Evolutionary conservation across 495 filamentous ascomycete species (phyloP), one percentile per base, ranked within the genome.

Genomic region (Neurospora intermedia): DNA sequence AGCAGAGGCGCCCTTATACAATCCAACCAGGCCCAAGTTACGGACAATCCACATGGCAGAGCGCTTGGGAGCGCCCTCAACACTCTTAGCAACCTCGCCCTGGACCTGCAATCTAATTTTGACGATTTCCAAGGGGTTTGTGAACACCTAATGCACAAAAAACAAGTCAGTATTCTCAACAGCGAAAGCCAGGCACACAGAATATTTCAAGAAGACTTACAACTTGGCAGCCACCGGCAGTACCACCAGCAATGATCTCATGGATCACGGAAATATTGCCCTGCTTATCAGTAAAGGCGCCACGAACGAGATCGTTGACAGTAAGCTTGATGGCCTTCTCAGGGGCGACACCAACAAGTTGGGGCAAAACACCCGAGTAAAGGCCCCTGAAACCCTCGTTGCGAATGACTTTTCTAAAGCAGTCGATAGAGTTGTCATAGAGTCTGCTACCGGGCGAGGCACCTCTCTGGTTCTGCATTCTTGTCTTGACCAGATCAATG

Each of bases 321-420:
- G 96, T 98, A 40, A 99, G 89, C 83, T 99, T 99, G 84, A 99
- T 99, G 70, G 96, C 96, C 85, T 99, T 99, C 82, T 99, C 96
- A 15, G 96, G 96, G 23, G 96, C 96, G 66, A 99, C 96, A 81
- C 96, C 96, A 48, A 99, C 93, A 66, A 99, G 87, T 83, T 99
- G 96, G 40, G 96, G 96, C 16, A 97, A 83, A 42, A 99, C 92
- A 78, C 96, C 96, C 69, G 94, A 97, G 83, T 99, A 99, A 20
- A 99, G 80, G 13, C 96, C 96, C 69, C 82, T 85, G 81, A 96
- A 88, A 74, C 96, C 96, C 81, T 99, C 96, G 79, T 98, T 97
- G 59, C 88, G 88, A 48, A 99, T 88, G 20, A 99, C 96, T 82
- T 98, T 98, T 78, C 83, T 88, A 10, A 92, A 92, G 81, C 96